Evolutionary conservation across 306 rosid species (phyloP).

Genomic region (Citrullus mucosospermus): DNA sequence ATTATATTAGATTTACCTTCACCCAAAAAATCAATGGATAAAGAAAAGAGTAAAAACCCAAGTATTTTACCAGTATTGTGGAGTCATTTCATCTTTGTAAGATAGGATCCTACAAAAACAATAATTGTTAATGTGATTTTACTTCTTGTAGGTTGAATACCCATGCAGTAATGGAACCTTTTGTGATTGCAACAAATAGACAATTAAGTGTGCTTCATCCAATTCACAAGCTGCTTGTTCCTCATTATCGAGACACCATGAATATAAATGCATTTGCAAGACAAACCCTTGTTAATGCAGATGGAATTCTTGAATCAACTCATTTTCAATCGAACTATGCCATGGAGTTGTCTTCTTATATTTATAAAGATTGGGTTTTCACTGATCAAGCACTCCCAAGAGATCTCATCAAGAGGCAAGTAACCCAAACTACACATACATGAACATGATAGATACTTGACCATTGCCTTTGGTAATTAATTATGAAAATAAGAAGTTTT

Average conservation of each 20-base stretch:
- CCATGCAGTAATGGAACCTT: slow-evolving; percentile 76
- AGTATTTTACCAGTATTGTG: no score
- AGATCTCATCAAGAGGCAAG: slow-evolving; percentile 57
- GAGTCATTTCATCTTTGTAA: no score
- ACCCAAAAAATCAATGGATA: no score
- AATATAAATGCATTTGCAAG: slow-evolving; percentile 56
- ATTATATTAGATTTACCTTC: no score
- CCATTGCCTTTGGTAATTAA: no score
- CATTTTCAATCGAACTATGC: slow-evolving; percentile 46
- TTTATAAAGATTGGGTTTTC: slow-evolving; percentile 70
- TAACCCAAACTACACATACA: no score
- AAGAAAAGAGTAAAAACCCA: no score
- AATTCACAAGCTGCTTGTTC: slow-evolving; percentile 54
- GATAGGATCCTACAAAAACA: no score
- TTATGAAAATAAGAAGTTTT: no score
- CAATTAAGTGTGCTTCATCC: slow-evolving; percentile 37
- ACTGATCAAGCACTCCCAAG: slow-evolving; percentile 65
- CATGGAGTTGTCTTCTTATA: slow-evolving; percentile 53
- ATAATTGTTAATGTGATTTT: no score
- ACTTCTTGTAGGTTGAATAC: not conserved
- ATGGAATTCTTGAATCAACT: slow-evolving; percentile 53
- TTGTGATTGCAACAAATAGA: slow-evolving; percentile 37
- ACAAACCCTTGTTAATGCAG: slow-evolving; percentile 41
- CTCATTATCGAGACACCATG: slow-evolving; percentile 86
- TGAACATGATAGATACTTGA: no score